Evolutionary conservation across 1,284 basidiomycete genomes (phyloP).

Genomic region (Lentinula novae-zelandiae): DNA sequence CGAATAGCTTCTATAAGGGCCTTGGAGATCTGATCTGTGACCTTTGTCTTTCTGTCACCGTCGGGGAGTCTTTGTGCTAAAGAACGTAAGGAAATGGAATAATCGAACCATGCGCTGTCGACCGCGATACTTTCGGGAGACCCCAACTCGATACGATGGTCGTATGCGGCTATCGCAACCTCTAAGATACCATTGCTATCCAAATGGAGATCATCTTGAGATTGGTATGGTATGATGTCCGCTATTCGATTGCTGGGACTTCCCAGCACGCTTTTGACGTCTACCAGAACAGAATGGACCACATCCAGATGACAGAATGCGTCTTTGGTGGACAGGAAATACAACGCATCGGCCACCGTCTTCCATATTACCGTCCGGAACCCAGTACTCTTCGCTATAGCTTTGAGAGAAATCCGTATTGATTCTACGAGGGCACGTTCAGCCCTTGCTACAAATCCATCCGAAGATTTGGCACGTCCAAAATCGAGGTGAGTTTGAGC

Average conservation of each 20-base stretch:
- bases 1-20: constrained; percentile 77
- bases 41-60: constrained; percentile 28
- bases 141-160: constrained; percentile 70
- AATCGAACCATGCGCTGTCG: constrained; percentile 75
- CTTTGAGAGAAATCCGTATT: constrained; percentile 52
- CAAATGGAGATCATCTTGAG: constrained; percentile 24
- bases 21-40: constrained; percentile 52
- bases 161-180: constrained; percentile 66
- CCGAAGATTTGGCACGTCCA: constrained; percentile 61
- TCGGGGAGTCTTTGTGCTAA: constrained; percentile 38
- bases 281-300: constrained; percentile 34
- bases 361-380: constrained; percentile 86
- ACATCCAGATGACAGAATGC: constrained; percentile 38
- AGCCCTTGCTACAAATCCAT: constrained; percentile 75
- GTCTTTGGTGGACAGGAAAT: constrained; percentile 52
- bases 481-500: constrained; percentile 74
- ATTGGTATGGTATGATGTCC: constrained; percentile 35
- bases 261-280: constrained; percentile 35
- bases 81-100: constrained; percentile 64
- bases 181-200: constrained; percentile 42
- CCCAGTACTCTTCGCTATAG: constrained; percentile 53
- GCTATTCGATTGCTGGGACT: constrained; percentile 38
- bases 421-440: constrained; percentile 67
- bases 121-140: constrained; percentile 54
- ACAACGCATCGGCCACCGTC: constrained; percentile 75